Conservation (phyloP, 2,329 filamentous ascomycete genomes). For the Epichloe coenophiala region DNA sequence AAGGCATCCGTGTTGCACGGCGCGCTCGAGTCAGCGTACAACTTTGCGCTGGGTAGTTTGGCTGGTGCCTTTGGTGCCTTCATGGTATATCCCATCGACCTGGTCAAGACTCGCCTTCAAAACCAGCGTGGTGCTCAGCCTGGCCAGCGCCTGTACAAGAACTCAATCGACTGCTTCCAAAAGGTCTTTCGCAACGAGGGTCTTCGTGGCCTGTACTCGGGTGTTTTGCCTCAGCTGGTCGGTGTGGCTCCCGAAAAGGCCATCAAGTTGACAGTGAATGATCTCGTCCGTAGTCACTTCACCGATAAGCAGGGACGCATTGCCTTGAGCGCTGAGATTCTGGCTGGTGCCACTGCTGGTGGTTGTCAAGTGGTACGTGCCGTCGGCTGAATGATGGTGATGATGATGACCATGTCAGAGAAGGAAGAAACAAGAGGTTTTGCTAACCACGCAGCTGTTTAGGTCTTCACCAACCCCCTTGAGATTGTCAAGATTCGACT, state of each 20-base stretch:
- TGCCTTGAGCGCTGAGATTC: constrained; percentile 54
- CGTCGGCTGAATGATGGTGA: constrained; percentile 21
- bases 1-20: constrained; percentile 38
- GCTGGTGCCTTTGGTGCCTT: constrained; percentile 97
- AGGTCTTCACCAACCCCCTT: constrained; percentile 97
- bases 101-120: constrained; percentile 97
- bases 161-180: constrained; percentile 86
- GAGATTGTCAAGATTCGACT: constrained; percentile 99
- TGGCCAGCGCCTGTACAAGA: constrained; percentile 86
- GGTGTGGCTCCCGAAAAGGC: constrained; percentile 99
- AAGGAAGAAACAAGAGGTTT: neutral
- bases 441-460: neutral
- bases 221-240: constrained; percentile 86
- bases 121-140: constrained; percentile 79
- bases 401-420: neutral
- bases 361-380: constrained; percentile 91
- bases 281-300: constrained; percentile 67
- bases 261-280: constrained; percentile 97
- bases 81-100: constrained; percentile 97
- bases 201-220: constrained; percentile 79
- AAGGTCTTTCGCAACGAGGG: constrained; percentile 94
- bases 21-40: constrained; percentile 60
- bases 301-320: constrained; percentile 69
- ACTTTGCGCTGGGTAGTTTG: constrained; percentile 78
- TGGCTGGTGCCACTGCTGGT: constrained; percentile 82